Evolutionary conservation across 306 rosid species (phyloP).

Genomic region (Pachyrhizus erosus): DNA sequence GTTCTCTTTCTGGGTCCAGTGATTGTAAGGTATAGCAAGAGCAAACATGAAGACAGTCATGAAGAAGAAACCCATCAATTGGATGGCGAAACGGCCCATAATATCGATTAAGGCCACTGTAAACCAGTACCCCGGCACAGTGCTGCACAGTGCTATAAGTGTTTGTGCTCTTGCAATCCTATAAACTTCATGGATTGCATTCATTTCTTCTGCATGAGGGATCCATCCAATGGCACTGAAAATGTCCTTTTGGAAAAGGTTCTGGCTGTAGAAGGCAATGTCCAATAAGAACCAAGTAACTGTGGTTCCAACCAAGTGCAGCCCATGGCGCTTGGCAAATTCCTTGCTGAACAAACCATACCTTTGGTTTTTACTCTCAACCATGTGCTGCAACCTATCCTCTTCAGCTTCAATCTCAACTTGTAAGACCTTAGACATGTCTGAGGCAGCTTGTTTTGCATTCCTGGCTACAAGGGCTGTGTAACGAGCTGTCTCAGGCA

Average conservation of each 20-base stretch:
- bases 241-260: constrained; percentile 91
- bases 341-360: constrained; percentile 69
- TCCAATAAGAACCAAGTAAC: constrained; percentile 82
- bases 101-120: constrained; percentile 69
- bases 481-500: constrained; percentile 93
- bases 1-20: constrained; percentile 66
- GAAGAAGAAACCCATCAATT: constrained; percentile 88
- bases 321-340: constrained; percentile 71
- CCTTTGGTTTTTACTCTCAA: constrained; percentile 6
- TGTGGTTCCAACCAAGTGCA: constrained; percentile 80
- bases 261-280: constrained; percentile 89
- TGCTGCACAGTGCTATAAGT: constrained; percentile 82
- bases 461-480: constrained; percentile 81
- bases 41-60: constrained; percentile 97
- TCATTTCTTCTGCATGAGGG: constrained; percentile 69
- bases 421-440: constrained; percentile 86
- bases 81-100: constrained; percentile 82
- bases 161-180: constrained; percentile 83
- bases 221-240: constrained; percentile 83
- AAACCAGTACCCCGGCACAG: constrained; percentile 95
- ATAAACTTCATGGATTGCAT: constrained; percentile 72
- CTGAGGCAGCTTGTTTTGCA: constrained; percentile 74
- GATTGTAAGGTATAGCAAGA: constrained; percentile 82
- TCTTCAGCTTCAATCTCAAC: constrained; percentile 66
- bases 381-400: constrained; percentile 39